Evolutionary conservation across 2,329 filamentous ascomycete genomes (phyloP), one percentile per base, ranked within the genome.

Genomic region (Exophiala alcalophila): DNA sequence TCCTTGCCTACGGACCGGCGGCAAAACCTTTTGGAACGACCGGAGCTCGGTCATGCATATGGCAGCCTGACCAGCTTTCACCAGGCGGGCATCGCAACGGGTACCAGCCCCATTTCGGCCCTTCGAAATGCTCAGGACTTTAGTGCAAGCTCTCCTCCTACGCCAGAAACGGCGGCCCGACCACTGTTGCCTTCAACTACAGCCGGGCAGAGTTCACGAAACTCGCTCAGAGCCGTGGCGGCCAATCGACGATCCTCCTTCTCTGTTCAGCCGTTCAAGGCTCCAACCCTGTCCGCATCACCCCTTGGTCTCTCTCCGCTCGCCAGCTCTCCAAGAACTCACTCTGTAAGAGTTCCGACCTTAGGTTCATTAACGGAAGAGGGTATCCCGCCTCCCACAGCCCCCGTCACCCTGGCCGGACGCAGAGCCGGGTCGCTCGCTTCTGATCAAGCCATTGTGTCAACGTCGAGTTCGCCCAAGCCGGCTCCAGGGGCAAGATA

Each of bases 211-310:
- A 67, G 65, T 5, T 73, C 67, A 53, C 77, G 69, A 58, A 72
- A 66, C 43, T 74, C 66, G 39, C 64, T 70, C 43, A 67, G 71
- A 26, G 70, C 70, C 5, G 65, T 69, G 10, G 59, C 65, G 15
- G 68, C 76, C 33, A 74, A 74, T 39, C 78, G 89, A 56, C 80
- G 88, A 39, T 83, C 86, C 5, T 96, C 88, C 0, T 79, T 95
- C 15, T 94, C 87, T 1, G 95, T 96, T 58, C 87, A 94, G 56
- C 90, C 91, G 0, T 98, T 98, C 71, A 98, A 98, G 65, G 87
- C 90, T 10, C 91, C 91, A 8, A 94, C 91, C 1, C 72, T 97
- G n/a, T 94, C 90, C 2, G 88, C 86, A 3, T 96, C 90, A 4
- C 91, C 90, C 12, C 72, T 75, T n/a, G 66, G 70, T 4, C 68